Percentiles rank a stretch among this genome's conserved stretches.
Evolutionary conservation across 1,284 basidiomycete species (phyloP).

Genomic region (Ceratobasidium sp.): DNA sequence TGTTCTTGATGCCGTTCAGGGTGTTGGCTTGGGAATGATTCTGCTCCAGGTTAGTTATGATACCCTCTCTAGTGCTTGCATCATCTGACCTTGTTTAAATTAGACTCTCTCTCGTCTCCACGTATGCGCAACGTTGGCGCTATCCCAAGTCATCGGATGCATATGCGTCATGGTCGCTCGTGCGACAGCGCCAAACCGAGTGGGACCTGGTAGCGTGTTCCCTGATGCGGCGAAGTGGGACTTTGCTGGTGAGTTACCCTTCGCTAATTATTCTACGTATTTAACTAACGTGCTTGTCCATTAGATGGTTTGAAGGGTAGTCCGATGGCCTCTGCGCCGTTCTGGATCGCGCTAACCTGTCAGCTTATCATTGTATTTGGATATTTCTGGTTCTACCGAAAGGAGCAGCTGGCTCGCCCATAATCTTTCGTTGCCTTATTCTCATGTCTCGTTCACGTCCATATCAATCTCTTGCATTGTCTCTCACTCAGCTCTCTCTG

Average conservation of each 20-base stretch:
- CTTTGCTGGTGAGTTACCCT: slow-evolving; percentile 68
- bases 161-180: slow-evolving; percentile 88
- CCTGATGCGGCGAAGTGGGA: slow-evolving; percentile 93
- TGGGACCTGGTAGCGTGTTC: slow-evolving; percentile 90
- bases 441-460: slow-evolving; percentile 31
- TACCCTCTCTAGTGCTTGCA: background rate
- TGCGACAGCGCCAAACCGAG: slow-evolving; percentile 84
- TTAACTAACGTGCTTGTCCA: slow-evolving; percentile 47
- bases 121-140: slow-evolving; percentile 90
- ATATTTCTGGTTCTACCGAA: slow-evolving; percentile 95
- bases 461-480: slow-evolving; percentile 44
- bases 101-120: slow-evolving; percentile 90
- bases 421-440: slow-evolving; percentile 36
- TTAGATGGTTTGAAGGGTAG: slow-evolving; percentile 62
- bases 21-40: slow-evolving; percentile 94
- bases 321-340: slow-evolving; percentile 82
- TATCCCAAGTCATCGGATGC: slow-evolving; percentile 86
- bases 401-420: slow-evolving; percentile 73
- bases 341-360: slow-evolving; percentile 88
- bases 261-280: slow-evolving; percentile 38
- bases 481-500: slow-evolving; percentile 29
- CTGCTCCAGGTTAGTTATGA: slow-evolving; percentile 75
- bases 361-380: slow-evolving; percentile 88
- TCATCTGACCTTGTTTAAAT: slow-evolving; percentile 3
- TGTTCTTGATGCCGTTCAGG: slow-evolving; percentile 91